Evolutionary conservation across 1,284 basidiomycete species (phyloP).

Genomic region (Cryptococcus sp.): DNA sequence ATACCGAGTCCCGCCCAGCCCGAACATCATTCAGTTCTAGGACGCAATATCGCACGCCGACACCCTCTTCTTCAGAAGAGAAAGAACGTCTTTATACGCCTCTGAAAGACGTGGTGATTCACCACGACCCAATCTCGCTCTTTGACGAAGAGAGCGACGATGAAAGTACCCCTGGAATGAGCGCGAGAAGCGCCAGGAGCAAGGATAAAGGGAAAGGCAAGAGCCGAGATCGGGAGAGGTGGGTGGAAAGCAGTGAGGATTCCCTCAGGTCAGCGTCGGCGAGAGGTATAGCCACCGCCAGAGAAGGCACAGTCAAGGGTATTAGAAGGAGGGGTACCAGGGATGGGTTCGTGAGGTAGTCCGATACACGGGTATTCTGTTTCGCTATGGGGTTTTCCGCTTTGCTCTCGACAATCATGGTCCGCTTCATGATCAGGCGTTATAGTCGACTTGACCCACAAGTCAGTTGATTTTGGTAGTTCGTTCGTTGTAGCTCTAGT

Average conservation of each 20-base stretch:
- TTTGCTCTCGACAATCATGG: too few relatives aligned
- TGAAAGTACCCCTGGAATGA: neutral
- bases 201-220: conserved; percentile 1
- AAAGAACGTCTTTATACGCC: neutral
- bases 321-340: conserved; percentile 19
- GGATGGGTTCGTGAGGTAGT: neutral
- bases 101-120: neutral
- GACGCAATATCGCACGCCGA: neutral
- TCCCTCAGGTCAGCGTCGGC: too few relatives aligned
- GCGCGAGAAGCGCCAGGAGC: neutral
- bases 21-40: too few relatives aligned
- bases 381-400: too few relatives aligned
- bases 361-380: too few relatives aligned
- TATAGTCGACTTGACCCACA: too few relatives aligned
- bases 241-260: neutral
- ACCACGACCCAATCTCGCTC: neutral
- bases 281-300: conserved; percentile 10
- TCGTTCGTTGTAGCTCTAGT: too few relatives aligned
- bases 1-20: too few relatives aligned
- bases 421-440: too few relatives aligned
- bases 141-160: neutral
- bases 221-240: conserved; percentile 2
- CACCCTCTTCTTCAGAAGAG: neutral
- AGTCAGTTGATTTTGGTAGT: too few relatives aligned
- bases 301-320: conserved; percentile 31